Conservation (phyloP, 345 rosid species). For the Luvunga scandens region DNA sequence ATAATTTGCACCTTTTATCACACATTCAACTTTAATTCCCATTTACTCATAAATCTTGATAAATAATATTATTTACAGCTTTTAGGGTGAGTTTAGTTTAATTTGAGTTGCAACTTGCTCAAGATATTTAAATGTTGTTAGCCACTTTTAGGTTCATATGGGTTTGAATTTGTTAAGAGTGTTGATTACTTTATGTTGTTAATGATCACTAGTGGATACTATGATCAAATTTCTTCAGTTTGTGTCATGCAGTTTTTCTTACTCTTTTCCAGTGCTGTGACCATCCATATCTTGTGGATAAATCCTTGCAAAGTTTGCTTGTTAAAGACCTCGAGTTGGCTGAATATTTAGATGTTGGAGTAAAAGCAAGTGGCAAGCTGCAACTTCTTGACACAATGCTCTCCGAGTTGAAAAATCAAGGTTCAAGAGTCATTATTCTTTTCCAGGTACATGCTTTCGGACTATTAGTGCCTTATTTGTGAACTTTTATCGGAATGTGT, state of each 20-base stretch:
- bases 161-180: constrained; percentile 3
- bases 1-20: not conserved
- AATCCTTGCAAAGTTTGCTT: constrained; percentile 36
- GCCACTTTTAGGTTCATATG: not conserved
- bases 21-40: not conserved
- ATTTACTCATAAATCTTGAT: not conserved
- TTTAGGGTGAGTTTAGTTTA: not conserved
- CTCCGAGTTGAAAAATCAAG: constrained; percentile 43
- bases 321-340: constrained; percentile 29
- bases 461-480: not conserved
- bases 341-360: constrained; percentile 62
- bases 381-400: constrained; percentile 78
- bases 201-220: not conserved
- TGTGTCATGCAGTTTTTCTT: constrained; percentile 9
- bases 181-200: not conserved
- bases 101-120: not conserved
- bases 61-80: not conserved
- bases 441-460: constrained; percentile 64
- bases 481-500: not conserved
- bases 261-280: constrained; percentile 77
- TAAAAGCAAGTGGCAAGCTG: constrained; percentile 91
- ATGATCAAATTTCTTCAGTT: not conserved
- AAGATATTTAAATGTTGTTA: not conserved
- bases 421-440: constrained; percentile 66
- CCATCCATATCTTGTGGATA: constrained; percentile 75